Conservation (phyloP, 768 basidiomycete genomes). For the Lactifluus hygrophoroides region DNA sequence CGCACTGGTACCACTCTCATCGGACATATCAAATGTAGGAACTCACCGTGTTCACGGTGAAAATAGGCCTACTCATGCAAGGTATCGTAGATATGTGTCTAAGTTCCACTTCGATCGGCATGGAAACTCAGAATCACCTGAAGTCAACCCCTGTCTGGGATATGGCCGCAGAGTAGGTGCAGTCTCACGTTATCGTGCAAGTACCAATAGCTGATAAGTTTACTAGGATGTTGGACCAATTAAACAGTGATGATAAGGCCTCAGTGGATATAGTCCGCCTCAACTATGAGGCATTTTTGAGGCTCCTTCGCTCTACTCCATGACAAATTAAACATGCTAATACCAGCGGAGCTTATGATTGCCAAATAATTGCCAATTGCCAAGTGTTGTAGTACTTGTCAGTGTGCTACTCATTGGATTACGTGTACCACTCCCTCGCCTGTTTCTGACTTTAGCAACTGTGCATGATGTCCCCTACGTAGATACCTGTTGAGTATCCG, state of each 20-base stretch:
- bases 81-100: slow-evolving; percentile 3
- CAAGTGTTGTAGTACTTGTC: too few relatives aligned
- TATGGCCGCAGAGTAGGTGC: slow-evolving; percentile 3
- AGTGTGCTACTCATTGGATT: too few relatives aligned
- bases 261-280: neutral
- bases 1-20: neutral
- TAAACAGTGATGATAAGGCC: neutral
- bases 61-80: slow-evolving; percentile 10
- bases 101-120: neutral
- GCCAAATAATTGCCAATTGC: too few relatives aligned
- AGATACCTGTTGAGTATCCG: too few relatives aligned
- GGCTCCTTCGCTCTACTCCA: neutral
- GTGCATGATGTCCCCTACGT: too few relatives aligned
- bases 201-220: neutral
- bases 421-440: too few relatives aligned
- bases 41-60: neutral
- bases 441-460: too few relatives aligned
- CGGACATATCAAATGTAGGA: neutral
- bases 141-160: slow-evolving; percentile 9
- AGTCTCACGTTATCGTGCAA: neutral
- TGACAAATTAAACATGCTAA: too few relatives aligned
- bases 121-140: neutral
- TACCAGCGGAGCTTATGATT: too few relatives aligned
- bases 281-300: slow-evolving; percentile 5
- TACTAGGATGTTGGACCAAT: neutral